Base-by-base conservation (phyloP, 176 grass and related monocot genomes). In the Musa schizocarpa region DNA sequence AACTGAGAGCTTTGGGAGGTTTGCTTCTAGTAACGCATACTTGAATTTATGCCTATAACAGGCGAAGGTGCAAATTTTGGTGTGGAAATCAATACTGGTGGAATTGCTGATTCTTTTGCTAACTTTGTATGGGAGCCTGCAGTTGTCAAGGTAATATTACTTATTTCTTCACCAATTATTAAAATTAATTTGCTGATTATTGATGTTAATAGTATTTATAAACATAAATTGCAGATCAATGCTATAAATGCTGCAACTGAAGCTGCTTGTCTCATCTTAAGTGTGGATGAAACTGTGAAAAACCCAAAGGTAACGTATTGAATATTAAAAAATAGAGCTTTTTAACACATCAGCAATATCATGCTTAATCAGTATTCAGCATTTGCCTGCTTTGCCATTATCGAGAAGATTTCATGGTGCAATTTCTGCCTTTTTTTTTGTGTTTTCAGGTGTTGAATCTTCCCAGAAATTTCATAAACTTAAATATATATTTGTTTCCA, bases 71-170 rank as follows among this genome's bases (percentile, higher is more conserved):
- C 90, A 83, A 97, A 93, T 79, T 93, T 88, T 81, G 94, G 94
- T 65, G 94, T 97, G 22, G 93, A 97, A 75, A 91, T 97, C 65
- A 91, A 86, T 71, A 92, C 91, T 72, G 96, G 96, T 34, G 96
- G 96, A 84, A 92, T 99, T 81, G 52, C 86, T 0, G 91, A 99
- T 95, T 95, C 96, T 26, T 92, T 86, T 72, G 91, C 88, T 53
- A 99, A 99, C 55, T 99, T 99, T 73, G 96, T 99, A 50, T 99
- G 96, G 96, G 96, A 99, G 79, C 96, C 96, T 95, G 83, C 96
- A 68, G 88, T 99, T 69, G 96, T 99, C n/a, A 99, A 99, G 86
- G 96, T 95, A 95, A 11, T 75, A 43, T 79, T 16, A 74, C 73
- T 62, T 73, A 10, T 65, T 82, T 71, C 2, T 21, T 43, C 54